Percentiles rank a stretch among this genome's conserved stretches.
These are phyloP conservation scores for Chaetoceros tenuissimus DNA, from an alignment of 108 stramenopile species.

Conservation along the genomic window DNA sequence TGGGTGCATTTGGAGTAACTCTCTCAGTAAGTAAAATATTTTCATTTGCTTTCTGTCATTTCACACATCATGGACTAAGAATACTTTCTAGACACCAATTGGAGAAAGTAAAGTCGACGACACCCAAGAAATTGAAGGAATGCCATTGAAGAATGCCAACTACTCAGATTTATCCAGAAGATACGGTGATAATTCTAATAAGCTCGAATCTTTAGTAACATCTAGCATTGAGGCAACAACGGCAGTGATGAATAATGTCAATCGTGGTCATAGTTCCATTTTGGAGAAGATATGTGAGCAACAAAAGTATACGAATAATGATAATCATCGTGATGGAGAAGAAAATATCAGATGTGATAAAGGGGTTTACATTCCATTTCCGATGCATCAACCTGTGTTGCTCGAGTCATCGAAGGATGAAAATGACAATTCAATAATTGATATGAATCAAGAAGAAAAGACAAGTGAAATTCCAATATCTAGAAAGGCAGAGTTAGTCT, in stretches of 20 bases:
- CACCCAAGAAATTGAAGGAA: too few species aligned
- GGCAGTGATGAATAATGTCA: constrained; percentile 9
- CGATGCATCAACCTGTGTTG: constrained; percentile 12
- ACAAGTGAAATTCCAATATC: background rate
- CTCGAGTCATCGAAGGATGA: background rate
- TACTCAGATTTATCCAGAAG: constrained; percentile 48
- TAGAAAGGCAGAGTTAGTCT: background rate
- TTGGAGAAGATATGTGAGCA: constrained; percentile 9
- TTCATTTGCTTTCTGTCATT: constrained; percentile 3
- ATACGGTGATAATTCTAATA: constrained; percentile 25
- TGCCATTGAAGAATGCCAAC: too few species aligned
- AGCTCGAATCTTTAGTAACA: constrained; percentile 24
- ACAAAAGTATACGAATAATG: constrained; percentile 8
- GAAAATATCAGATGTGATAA: constrained; percentile 10
- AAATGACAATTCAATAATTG: too few species aligned
- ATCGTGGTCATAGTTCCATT: constrained; percentile 14
- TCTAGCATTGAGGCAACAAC: constrained; percentile 10
- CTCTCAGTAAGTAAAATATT: constrained; percentile 28
- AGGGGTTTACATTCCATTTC: constrained; percentile 1
- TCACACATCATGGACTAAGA: background rate
- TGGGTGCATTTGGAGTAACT: constrained; percentile 58
- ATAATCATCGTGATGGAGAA: constrained; percentile 3
- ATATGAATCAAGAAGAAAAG: too few species aligned
- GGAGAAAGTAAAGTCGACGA: too few species aligned
- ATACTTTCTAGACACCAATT: background rate